Conservation (phyloP, 1,284 basidiomycete genomes). For the Ustilago loliicola region DNA sequence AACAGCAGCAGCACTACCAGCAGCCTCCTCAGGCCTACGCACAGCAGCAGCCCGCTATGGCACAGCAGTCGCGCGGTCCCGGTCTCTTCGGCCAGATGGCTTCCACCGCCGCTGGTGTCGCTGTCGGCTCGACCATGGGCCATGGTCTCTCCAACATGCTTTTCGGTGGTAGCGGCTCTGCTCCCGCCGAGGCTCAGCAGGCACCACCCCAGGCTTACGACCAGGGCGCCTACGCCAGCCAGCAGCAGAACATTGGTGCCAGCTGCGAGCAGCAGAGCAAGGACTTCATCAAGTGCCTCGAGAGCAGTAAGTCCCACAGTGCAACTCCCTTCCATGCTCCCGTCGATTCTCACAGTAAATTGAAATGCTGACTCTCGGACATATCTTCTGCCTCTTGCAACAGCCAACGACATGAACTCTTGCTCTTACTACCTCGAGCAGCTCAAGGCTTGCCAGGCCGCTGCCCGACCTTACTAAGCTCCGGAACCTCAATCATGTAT, state of each 20-base stretch:
- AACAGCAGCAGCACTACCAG: conserved; percentile 39
- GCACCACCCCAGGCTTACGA: conserved; percentile 49
- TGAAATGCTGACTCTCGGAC: conserved; percentile 6
- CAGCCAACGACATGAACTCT: conserved; percentile 73
- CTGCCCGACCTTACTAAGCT: conserved; percentile 65
- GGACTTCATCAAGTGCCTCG: conserved; percentile 69
- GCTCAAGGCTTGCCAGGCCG: conserved; percentile 70
- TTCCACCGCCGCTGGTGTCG: conserved; percentile 87
- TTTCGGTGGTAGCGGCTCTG: conserved; percentile 77
- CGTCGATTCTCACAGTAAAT: too few species aligned
- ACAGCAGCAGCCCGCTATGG: conserved; percentile 43
- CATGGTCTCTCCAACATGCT: conserved; percentile 87
- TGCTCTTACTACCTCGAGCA: conserved; percentile 75
- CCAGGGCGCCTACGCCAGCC: conserved; percentile 33
- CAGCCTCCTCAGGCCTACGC: conserved; percentile 38
- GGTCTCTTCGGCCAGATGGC: conserved; percentile 77
- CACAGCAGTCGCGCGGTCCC: conserved; percentile 50
- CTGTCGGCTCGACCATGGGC: conserved; percentile 83
- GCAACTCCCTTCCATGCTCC: background rate
- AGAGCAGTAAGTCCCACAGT: conserved; percentile 52
- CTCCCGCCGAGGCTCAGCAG: conserved; percentile 59
- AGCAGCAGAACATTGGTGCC: conserved; percentile 65
- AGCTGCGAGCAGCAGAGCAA: conserved; percentile 75
- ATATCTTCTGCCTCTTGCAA: conserved; percentile 31
- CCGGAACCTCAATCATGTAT: background rate